Conservation (phyloP, 192 early-diverging fungal genomes). For the Backusella mclennaniae region DNA sequence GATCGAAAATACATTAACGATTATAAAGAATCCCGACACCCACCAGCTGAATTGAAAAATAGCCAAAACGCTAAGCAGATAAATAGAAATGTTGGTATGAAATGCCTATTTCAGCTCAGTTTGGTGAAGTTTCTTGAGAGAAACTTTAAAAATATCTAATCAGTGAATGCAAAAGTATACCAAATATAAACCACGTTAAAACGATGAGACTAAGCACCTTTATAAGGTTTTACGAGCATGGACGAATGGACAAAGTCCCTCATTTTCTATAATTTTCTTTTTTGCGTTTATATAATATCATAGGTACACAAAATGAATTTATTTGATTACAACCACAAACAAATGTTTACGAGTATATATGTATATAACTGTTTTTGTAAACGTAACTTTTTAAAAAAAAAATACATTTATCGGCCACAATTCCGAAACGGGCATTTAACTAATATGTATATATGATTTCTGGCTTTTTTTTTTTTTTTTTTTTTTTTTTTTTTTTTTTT, state of each 20-base stretch:
- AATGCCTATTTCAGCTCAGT: neutral
- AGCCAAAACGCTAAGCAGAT: neutral
- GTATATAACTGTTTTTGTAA: neutral
- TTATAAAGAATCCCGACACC: neutral
- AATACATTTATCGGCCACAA: neutral
- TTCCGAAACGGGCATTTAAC: neutral
- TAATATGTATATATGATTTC: neutral
- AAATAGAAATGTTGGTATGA: neutral
- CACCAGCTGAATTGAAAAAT: neutral
- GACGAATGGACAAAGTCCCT: neutral
- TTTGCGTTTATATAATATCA: neutral
- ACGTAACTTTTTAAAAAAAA: neutral
- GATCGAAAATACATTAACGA: neutral
- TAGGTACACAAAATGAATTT: neutral
- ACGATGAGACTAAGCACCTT: neutral
- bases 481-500: neutral
- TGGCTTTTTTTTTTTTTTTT: neutral
- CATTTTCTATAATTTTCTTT: neutral
- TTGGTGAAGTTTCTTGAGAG: neutral
- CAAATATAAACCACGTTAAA: neutral
- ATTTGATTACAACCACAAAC: neutral
- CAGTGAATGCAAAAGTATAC: neutral
- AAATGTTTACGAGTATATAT: neutral
- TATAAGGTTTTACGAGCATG: neutral
- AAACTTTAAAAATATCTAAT: slow-evolving; percentile 3